phyloP scores from a whole-genome alignment of 169 alveolate species.

The Eimeria falciformis region DNA sequence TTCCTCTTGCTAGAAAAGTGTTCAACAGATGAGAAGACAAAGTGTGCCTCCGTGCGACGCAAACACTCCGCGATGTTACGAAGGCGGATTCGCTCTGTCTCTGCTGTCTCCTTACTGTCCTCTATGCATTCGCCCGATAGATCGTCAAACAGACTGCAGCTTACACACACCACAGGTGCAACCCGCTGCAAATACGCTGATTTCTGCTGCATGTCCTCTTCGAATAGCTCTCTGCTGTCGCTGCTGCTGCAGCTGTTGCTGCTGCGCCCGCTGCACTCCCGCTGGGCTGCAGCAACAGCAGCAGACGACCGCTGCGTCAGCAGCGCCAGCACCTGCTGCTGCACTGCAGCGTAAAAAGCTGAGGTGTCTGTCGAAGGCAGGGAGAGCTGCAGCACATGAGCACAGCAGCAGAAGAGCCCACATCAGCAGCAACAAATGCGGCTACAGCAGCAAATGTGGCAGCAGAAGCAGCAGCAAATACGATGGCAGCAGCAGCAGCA shows the following conservation, averaged over 20 bases:
- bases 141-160: constrained; percentile 52
- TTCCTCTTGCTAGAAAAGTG: not conserved
- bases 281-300: not conserved
- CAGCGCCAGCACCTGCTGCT: constrained; percentile 14
- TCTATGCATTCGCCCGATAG: not conserved
- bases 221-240: not conserved
- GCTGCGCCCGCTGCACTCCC: constrained; percentile 1
- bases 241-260: not conserved
- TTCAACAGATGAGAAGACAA: not conserved
- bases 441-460: not conserved
- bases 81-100: not conserved
- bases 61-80: not conserved
- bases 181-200: not conserved
- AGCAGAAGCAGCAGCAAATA: not conserved
- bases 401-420: not conserved
- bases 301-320: constrained; percentile 1
- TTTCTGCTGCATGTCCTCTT: not conserved
- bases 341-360: constrained; percentile 3
- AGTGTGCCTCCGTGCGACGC: not conserved
- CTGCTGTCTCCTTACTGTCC: not conserved
- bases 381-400: not conserved
- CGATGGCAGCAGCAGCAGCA: not conserved
- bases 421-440: not conserved
- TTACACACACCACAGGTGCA: not conserved
- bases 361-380: constrained; percentile 22